Base-by-base conservation (phyloP, 495 filamentous ascomycete species). In the Beverwykella pulmonaria region DNA sequence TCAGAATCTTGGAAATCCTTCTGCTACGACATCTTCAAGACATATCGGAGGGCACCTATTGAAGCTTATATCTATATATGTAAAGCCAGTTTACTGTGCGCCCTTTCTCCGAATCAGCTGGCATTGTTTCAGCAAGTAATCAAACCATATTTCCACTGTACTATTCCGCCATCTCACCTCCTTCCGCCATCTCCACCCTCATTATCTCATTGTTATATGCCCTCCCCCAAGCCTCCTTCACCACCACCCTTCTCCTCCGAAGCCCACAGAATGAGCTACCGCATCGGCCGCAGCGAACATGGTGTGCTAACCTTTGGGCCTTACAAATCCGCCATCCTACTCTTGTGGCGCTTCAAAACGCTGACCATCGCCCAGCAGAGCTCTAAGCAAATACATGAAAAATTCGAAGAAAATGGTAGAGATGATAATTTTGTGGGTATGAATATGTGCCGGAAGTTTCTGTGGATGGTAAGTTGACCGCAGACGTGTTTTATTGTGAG, bases 401-500 rank as follows among this genome's bases (percentile, higher is more conserved):
- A 75, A 27, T 83, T 83, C 59, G 53, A 76, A 4, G 68, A 72
- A 36, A 83, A 80, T 65, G 74, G 77, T 17, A 59, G 73, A 22
- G 34, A 65, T 14, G 73, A 74, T n/a, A 81, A 84, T 71, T 82
- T 84, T 41, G 81, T 83, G 2, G 82, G 82, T 10, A 82, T 82
- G 76, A 82, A 84, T 34, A 84, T 83, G 79, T 66, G 75, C 20
- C 70, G 81, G 14, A 84, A 83, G 61, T 84, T 84, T 67, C 73
- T 84, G 23, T 81, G 83, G 70, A 84, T 84, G 81, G 63, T 66
- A 59, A 20, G 54, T 44, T 27, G 19, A 15, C 15, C 58, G 36
- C 29, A 50, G n/a, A n/a, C n/a, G n/a, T n/a, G 8, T 44, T 44
- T 44, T 2, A 44, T 44, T 3, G 17, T 10, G 6, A n/a, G 39